Evolutionary conservation across 805 yeast genomes (phyloP), one percentile per base, ranked within the genome.

Genomic region (Kuraishia ogatae): DNA sequence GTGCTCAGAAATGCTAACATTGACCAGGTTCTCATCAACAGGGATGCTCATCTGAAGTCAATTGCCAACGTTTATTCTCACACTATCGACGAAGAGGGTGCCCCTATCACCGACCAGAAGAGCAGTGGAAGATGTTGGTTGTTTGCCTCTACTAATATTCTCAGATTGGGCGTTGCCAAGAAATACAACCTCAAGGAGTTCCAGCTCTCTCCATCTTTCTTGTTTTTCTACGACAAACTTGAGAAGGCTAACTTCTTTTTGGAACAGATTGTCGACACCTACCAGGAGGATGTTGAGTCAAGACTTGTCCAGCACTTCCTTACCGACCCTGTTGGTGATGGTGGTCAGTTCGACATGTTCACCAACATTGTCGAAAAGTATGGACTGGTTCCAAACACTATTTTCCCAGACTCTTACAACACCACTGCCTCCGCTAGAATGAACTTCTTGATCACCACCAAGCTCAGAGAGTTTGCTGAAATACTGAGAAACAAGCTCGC

Each of bases 311-410:
- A 84, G 69, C 80, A 78, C 60, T 69, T 89, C 51, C 72, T 89
- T 54, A 61, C 72, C 3, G 84, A 81, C 54, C 96, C 96, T 23
- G 82, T 84, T 50, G 67, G 78, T 56, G 96, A 90, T 65, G 96
- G 97, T 61, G 96, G 97, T 54, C 96, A 89, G 70, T 89, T 87
- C 77, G 84, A 87, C 60, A 86, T 89, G 94, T 81, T 88, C 66
- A 75, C 84, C 52, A 87, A 89, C 69, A 67, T 90, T 56, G 79
- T 89, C 53, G 82, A 83, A 59, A 90, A 89, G 69, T 90, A 89
- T 62, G 96, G 96, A 28, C 65, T 87, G 54, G 87, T 89, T 54
- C 97, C 97, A 46, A 76, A 84, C 64, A 81, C 79, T 59, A 67
- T 81, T 19, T 90, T 79, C 71, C 92, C 93, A 11, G 96, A 89